Conservation (phyloP, 805 yeast species). For the Dipodascopsis uninucleata region DNA sequence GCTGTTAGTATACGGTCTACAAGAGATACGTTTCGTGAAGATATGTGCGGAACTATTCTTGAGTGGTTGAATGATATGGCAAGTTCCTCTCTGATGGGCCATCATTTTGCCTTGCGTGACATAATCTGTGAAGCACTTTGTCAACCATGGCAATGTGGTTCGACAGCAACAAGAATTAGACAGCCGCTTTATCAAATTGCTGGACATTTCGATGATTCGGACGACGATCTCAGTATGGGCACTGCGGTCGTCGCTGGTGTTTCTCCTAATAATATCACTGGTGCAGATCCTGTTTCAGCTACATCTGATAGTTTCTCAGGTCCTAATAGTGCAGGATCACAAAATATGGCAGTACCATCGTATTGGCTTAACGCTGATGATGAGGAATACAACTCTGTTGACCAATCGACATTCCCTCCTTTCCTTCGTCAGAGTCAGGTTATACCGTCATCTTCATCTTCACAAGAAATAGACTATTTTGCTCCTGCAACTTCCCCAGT, state of each 20-base stretch:
- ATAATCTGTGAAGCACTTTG: slow-evolving; percentile 57
- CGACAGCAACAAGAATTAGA: slow-evolving; percentile 28
- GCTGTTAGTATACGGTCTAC: slow-evolving; percentile 62
- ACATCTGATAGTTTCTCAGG: slow-evolving; percentile 2
- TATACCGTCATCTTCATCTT: slow-evolving; percentile 2
- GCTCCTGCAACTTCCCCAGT: background rate
- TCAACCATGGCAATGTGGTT: slow-evolving; percentile 59
- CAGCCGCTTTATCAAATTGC: slow-evolving; percentile 17
- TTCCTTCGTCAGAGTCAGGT: background rate
- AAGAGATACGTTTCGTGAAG: slow-evolving; percentile 73
- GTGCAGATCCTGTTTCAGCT: background rate
- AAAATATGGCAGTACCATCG: background rate
- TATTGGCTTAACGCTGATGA: background rate
- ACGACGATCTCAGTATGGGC: slow-evolving; percentile 36
- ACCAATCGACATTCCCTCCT: background rate
- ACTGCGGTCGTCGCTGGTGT: slow-evolving; percentile 1
- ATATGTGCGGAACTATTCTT: slow-evolving; percentile 69
- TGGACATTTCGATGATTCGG: slow-evolving; percentile 41
- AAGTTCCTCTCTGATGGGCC: slow-evolving; percentile 50
- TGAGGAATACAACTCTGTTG: background rate
- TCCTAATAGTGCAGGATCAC: slow-evolving; percentile 1
- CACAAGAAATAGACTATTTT: no score
- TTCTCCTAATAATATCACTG: no score
- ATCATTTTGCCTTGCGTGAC: slow-evolving; percentile 47
- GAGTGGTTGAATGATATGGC: slow-evolving; percentile 62